Evolutionary conservation across 768 basidiomycete genomes (phyloP).

Genomic region (Lactarius hengduanensis): DNA sequence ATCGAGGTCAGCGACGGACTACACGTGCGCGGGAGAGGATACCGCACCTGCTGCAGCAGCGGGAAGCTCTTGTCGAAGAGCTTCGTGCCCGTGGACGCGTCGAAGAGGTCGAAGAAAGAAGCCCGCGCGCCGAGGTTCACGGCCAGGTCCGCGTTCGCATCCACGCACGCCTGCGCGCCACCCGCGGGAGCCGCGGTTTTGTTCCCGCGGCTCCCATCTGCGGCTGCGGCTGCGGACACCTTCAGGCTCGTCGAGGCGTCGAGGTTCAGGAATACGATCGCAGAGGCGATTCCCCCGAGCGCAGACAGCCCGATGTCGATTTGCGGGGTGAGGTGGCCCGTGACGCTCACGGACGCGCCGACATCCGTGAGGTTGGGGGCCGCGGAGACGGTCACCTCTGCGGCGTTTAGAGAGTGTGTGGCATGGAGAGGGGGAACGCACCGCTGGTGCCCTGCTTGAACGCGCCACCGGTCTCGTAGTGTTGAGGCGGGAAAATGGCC

Average conservation of each 20-base stretch:
- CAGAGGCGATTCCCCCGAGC: not conserved
- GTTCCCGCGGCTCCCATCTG: too few relatives aligned
- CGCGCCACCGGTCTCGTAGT: conserved; percentile 29
- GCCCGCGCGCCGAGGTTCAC: conserved; percentile 5
- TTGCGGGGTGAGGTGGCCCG: conserved; percentile 49
- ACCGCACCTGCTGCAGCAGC: conserved; percentile 13
- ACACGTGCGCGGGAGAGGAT: not conserved
- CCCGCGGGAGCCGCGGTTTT: not conserved
- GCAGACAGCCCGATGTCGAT: conserved; percentile 19
- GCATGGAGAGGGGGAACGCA: conserved; percentile 32
- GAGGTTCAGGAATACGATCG: conserved; percentile 18
- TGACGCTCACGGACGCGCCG: conserved; percentile 39
- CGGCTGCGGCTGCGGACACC: not conserved
- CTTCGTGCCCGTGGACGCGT: not conserved
- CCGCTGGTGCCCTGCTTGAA: conserved; percentile 45
- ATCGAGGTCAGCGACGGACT: not conserved
- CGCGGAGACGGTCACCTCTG: conserved; percentile 37
- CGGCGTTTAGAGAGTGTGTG: conserved; percentile 24
- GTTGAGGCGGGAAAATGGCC: conserved; percentile 45
- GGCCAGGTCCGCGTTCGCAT: conserved; percentile 6
- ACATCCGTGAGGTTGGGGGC: conserved; percentile 33
- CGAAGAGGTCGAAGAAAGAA: conserved; percentile 3
- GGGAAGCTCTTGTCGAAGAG: conserved; percentile 7
- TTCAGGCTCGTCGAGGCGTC: conserved; percentile 10
- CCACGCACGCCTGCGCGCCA: conserved; percentile 13